Evolutionary conservation across 495 filamentous ascomycete species (phyloP).

Genomic region (Aspergillus affinis): DNA sequence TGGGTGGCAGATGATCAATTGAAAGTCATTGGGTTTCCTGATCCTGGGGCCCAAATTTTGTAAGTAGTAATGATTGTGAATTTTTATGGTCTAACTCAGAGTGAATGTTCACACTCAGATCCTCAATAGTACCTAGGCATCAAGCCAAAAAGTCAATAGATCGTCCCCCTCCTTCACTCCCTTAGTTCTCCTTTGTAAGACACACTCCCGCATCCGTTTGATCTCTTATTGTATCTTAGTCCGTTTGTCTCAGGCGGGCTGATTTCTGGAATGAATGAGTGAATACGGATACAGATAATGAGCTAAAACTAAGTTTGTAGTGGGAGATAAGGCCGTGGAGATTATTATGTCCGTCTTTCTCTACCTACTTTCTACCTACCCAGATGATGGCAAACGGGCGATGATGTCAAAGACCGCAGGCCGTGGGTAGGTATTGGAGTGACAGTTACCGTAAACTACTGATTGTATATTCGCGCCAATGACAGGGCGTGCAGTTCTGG

Average conservation of each 20-base stretch:
- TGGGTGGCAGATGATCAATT: no score
- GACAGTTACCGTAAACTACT: slow-evolving; percentile 5
- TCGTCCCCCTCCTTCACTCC: background rate
- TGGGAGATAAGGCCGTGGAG: background rate
- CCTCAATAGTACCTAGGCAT: no score
- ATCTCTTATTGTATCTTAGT: no score
- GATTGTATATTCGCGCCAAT: slow-evolving; percentile 17
- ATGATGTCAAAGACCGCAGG: background rate
- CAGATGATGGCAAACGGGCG: background rate
- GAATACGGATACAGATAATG: background rate
- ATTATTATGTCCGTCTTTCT: no score
- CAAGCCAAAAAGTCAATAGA: background rate
- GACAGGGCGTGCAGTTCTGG: slow-evolving; percentile 1
- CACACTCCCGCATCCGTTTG: background rate
- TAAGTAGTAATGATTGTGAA: no score
- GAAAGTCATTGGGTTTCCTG: no score
- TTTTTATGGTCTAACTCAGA: no score
- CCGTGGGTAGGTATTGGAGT: background rate
- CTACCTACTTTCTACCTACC: no score
- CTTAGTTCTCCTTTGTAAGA: background rate
- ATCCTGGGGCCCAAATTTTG: no score
- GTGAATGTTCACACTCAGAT: no score
- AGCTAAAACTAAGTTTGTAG: background rate
- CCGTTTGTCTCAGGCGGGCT: background rate
- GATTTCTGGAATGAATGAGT: background rate